phyloP scores from a whole-genome alignment of 2,329 filamentous ascomycete genomes.

The Coleophoma crateriformis region DNA sequence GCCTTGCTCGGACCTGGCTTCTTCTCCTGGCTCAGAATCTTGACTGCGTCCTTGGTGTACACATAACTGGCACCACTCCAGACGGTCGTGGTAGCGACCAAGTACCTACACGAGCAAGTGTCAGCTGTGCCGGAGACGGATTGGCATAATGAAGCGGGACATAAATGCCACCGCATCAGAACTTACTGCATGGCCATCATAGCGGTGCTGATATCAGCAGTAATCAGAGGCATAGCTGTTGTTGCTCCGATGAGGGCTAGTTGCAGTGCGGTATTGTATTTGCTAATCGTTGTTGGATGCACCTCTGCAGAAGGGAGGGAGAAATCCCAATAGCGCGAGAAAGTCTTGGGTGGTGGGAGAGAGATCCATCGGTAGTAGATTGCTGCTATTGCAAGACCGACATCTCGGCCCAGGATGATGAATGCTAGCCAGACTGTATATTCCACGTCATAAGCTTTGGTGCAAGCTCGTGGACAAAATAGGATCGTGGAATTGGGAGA shows the following conservation, averaged over 20 bases:
- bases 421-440: conserved; percentile 71
- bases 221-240: conserved; percentile 71
- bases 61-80: conserved; percentile 95
- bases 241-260: conserved; percentile 80
- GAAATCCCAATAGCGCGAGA: conserved; percentile 94
- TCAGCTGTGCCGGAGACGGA: conserved; percentile 17
- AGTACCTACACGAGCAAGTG: conserved; percentile 49
- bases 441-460: too few relatives aligned
- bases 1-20: not conserved
- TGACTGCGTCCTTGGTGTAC: conserved; percentile 85
- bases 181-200: conserved; percentile 62
- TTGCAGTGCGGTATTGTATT: conserved; percentile 92
- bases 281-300: conserved; percentile 76
- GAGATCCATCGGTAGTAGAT: conserved; percentile 97
- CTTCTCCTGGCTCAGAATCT: conserved; percentile 55
- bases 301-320: conserved; percentile 84
- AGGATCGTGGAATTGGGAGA: too few relatives aligned
- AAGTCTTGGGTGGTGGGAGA: conserved; percentile 87
- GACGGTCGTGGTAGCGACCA: conserved; percentile 83
- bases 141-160: not conserved
- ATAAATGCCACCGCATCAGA: not conserved
- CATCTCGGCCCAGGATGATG: conserved; percentile 87
- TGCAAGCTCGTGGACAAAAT: too few relatives aligned
- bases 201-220: conserved; percentile 46
- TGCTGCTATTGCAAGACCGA: conserved; percentile 75